Evolutionary conservation across 176 grass and related monocot species (phyloP).

Genomic region (Aegilops bicornis): DNA sequence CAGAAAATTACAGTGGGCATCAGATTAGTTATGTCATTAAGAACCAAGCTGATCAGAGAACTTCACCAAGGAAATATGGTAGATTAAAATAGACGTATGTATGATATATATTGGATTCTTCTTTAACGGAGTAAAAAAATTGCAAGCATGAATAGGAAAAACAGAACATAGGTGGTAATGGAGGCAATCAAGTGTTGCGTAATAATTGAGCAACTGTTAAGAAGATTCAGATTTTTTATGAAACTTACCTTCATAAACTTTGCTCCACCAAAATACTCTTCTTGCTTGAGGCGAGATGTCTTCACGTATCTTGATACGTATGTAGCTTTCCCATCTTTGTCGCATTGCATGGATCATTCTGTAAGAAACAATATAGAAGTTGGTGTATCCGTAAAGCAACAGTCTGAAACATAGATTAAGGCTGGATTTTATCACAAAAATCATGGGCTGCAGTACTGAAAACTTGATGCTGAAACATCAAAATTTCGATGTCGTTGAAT

Average conservation of each 20-base stretch:
- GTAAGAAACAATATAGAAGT: slow-evolving; percentile 12
- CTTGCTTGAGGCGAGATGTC: slow-evolving; percentile 87
- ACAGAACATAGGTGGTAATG: not conserved
- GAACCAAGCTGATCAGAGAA: slow-evolving; percentile 5
- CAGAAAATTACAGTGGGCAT: not conserved
- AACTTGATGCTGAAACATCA: not conserved
- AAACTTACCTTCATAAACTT: slow-evolving; percentile 83
- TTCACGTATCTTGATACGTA: slow-evolving; percentile 93
- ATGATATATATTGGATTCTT: not conserved
- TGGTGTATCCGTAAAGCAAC: not conserved
- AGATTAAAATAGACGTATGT: not conserved
- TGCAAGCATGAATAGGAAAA: not conserved
- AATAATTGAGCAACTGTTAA: slow-evolving; percentile 1
- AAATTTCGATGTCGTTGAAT: not conserved
- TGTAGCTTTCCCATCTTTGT: slow-evolving; percentile 85
- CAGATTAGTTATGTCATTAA: not conserved
- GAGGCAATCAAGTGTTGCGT: not conserved
- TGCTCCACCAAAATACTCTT: slow-evolving; percentile 78
- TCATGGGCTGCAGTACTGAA: not conserved
- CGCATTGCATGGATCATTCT: slow-evolving; percentile 98
- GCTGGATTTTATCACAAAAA: not conserved
- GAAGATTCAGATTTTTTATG: not conserved
- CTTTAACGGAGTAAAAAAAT: not conserved
- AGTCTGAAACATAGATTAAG: not conserved
- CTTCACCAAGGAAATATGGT: not conserved